A percentile compares a stretch with the other conserved stretches of the same genome.
These are phyloP conservation scores for Acer saccharum DNA, from an alignment of 345 rosid genomes.

Conservation along the genomic window DNA sequence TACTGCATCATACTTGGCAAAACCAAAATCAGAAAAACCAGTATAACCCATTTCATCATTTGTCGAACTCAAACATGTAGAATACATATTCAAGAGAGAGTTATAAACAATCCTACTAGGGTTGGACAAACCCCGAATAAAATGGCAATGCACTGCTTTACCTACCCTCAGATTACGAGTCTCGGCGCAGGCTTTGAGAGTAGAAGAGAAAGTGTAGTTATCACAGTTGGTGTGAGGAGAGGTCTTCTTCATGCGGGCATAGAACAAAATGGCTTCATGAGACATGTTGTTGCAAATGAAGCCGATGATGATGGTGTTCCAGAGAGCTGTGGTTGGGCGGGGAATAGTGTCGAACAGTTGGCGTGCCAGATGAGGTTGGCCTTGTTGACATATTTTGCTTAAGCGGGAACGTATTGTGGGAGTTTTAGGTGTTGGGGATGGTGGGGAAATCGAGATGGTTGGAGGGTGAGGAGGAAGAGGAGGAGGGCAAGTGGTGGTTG, in stretches of 20 bases:
- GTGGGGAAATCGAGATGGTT: constrained; percentile 34
- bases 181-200: constrained; percentile 81
- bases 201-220: constrained; percentile 81
- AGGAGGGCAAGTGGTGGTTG: constrained; percentile 20
- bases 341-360: constrained; percentile 84
- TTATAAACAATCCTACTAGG: constrained; percentile 78
- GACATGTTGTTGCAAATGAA: constrained; percentile 80
- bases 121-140: constrained; percentile 60
- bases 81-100: constrained; percentile 79
- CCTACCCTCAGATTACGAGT: constrained; percentile 53
- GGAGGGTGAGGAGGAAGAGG: constrained; percentile 31
- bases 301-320: constrained; percentile 91
- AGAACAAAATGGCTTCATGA: constrained; percentile 71
- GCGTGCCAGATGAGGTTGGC: constrained; percentile 76
- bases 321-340: constrained; percentile 69
- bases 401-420: constrained; percentile 84
- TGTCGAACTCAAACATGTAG: constrained; percentile 47
- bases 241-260: constrained; percentile 59
- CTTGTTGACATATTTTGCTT: constrained; percentile 74
- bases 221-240: constrained; percentile 54
- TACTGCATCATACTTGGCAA: constrained; percentile 53
- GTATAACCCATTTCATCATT: constrained; percentile 22
- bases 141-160: constrained; percentile 79
- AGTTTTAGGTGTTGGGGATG: constrained; percentile 45
- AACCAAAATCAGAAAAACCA: constrained; percentile 20